Evolutionary conservation across 2,329 filamentous ascomycete species (phyloP).

Genomic region (Fusarium sp.): DNA sequence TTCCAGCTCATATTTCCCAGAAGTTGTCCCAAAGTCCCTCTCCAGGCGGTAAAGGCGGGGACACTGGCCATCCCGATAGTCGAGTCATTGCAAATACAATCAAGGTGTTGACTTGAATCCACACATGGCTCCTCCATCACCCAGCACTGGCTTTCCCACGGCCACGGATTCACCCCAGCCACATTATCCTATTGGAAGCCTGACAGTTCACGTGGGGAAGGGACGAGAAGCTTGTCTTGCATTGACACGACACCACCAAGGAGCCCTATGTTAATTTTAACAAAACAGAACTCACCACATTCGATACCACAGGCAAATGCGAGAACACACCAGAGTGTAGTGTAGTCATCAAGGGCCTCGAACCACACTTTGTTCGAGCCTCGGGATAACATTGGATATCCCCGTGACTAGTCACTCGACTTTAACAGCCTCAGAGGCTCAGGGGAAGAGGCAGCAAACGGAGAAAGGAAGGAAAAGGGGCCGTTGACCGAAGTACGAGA

Average conservation of each 20-base stretch:
- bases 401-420: slow-evolving; percentile 47
- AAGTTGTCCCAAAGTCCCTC: slow-evolving; percentile 35
- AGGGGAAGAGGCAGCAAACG: slow-evolving; percentile 27
- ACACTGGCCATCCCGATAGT: slow-evolving; percentile 39
- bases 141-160: slow-evolving; percentile 44
- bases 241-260: slow-evolving; percentile 38
- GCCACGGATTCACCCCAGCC: slow-evolving; percentile 38
- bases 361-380: slow-evolving; percentile 41
- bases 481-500: slow-evolving; percentile 30
- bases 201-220: slow-evolving; percentile 46
- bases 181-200: slow-evolving; percentile 45
- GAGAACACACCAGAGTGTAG: slow-evolving; percentile 35
- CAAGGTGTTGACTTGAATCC: slow-evolving; percentile 48
- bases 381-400: slow-evolving; percentile 42
- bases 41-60: slow-evolving; percentile 49
- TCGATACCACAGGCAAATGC: slow-evolving; percentile 28
- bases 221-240: slow-evolving; percentile 41
- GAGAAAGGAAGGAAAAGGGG: slow-evolving; percentile 29
- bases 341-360: slow-evolving; percentile 44
- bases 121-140: slow-evolving; percentile 45
- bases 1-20: slow-evolving; percentile 35
- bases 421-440: slow-evolving; percentile 27
- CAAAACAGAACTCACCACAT: slow-evolving; percentile 34
- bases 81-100: slow-evolving; percentile 46
- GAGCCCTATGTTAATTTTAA: slow-evolving; percentile 40